phyloP scores from a whole-genome alignment of 805 yeast species.

The Candida wancherniae region DNA sequence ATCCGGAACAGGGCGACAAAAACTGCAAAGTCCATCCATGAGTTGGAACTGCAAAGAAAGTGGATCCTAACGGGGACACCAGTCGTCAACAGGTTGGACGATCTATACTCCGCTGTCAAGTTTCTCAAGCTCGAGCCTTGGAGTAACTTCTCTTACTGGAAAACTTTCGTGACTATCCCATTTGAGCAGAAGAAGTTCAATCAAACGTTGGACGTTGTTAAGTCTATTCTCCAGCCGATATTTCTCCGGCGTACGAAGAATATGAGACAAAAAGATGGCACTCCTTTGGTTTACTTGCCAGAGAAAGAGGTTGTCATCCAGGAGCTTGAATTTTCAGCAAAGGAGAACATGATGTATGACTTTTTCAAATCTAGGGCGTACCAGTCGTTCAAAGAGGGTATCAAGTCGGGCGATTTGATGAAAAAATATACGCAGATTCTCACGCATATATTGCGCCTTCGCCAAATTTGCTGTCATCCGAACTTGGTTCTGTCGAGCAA shows the following conservation, averaged over 20 bases:
- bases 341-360: slow-evolving; percentile 62
- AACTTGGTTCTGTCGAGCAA: slow-evolving; percentile 51
- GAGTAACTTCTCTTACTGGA: slow-evolving; percentile 83
- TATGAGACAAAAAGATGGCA: slow-evolving; percentile 73
- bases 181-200: slow-evolving; percentile 69
- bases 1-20: slow-evolving; percentile 76
- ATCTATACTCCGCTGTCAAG: slow-evolving; percentile 69
- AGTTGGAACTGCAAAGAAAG: slow-evolving; percentile 55
- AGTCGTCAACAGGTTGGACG: slow-evolving; percentile 82
- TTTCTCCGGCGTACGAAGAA: slow-evolving; percentile 79
- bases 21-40: slow-evolving; percentile 73
- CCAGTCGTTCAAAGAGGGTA: slow-evolving; percentile 52
- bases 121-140: slow-evolving; percentile 84
- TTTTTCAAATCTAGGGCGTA: slow-evolving; percentile 67
- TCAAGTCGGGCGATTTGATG: slow-evolving; percentile 62
- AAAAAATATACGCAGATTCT: slow-evolving; percentile 73
- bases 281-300: slow-evolving; percentile 71
- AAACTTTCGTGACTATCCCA: slow-evolving; percentile 75
- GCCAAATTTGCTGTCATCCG: slow-evolving; percentile 88
- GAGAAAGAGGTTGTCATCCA: slow-evolving; percentile 68
- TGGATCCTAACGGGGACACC: slow-evolving; percentile 96
- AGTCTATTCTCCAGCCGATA: slow-evolving; percentile 78
- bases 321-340: slow-evolving; percentile 57
- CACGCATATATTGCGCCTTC: slow-evolving; percentile 73
- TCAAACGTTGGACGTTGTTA: slow-evolving; percentile 78